Evolutionary conservation across 441 rosid species (phyloP), one percentile per base, ranked within the genome.

Genomic region (Arabidopsis hybrid): DNA sequence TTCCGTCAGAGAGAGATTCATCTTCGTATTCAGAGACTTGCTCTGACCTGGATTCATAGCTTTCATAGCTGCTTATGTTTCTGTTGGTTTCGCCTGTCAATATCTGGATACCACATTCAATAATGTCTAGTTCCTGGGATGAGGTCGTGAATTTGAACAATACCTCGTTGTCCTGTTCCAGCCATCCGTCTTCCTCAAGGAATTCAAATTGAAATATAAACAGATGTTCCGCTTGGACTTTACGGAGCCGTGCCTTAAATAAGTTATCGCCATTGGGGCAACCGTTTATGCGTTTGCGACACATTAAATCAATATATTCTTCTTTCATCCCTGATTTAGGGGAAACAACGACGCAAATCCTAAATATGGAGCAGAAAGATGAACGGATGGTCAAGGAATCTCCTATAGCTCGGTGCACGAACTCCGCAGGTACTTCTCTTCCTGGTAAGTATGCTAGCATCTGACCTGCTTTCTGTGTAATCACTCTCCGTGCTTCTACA

Each of bases 91-190:
- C 17, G 3, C 40, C 53, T 31, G 12, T 40, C 16, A 62, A 8
- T 21, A 62, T 8, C 47, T 52, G 53, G 72, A 50, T 51, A 16
- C 78, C 78, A 29, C 72, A 53, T 40, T 55, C 17, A 32, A 29
- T 29, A 40, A 67, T 4, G 9, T 29, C 11, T 2, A 55, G 8
- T 0, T 35, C 17, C 17, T 12, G 21, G 36, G 67, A 49, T 6
- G 78, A 7, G 36, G 67, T 39, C 32, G 12, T 59, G 67, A 74
- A 59, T 21, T 49, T 5, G 7, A 74, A 66, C 16, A 46, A 34
- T 8, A 74, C 6, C 26, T 74, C 67, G 0, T 43, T 31, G 38
- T 51, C 40, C 3, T 32, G 29, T 21, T 32, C 68, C 60, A 50
- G 9, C 49, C 16, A 11, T 26, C 11, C 40, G 14, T 71, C 40